Evolutionary conservation across 2,329 filamentous ascomycete genomes (phyloP).

Genomic region (Hortaea werneckii): DNA sequence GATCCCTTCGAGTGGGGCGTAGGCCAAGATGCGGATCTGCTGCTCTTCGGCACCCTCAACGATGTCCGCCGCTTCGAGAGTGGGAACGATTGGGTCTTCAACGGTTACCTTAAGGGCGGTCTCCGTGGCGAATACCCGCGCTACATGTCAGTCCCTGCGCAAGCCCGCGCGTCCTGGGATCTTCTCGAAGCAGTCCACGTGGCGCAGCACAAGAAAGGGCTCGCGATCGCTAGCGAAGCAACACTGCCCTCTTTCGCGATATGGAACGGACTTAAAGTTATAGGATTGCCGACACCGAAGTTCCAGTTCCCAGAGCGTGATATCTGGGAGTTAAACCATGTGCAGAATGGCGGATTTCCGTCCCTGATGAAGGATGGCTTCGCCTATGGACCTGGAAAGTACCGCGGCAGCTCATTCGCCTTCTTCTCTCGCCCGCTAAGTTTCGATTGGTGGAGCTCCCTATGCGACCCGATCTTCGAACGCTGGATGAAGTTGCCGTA

Average conservation of each 20-base stretch:
- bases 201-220: slow-evolving; percentile 22
- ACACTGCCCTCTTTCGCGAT: neutral
- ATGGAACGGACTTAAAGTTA: neutral
- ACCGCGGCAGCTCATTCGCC: slow-evolving; percentile 15
- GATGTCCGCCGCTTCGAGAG: slow-evolving; percentile 7
- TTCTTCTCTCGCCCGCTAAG: slow-evolving; percentile 12
- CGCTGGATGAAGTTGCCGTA: slow-evolving; percentile 19
- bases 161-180: slow-evolving; percentile 24
- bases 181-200: slow-evolving; percentile 27
- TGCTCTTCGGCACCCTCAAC: slow-evolving; percentile 7
- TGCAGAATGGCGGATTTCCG: neutral
- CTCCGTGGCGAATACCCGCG: slow-evolving; percentile 15
- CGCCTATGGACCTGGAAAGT: neutral
- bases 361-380: neutral
- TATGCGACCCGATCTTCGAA: slow-evolving; percentile 24
- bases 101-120: slow-evolving; percentile 25
- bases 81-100: slow-evolving; percentile 23
- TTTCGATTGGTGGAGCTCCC: slow-evolving; percentile 25
- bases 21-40: slow-evolving; percentile 73
- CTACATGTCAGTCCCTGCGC: slow-evolving; percentile 30
- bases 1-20: slow-evolving; percentile 78
- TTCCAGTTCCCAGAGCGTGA: neutral
- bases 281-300: neutral
- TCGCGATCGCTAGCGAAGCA: neutral
- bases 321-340: neutral